Evolutionary conservation across 306 rosid genomes (phyloP).

Genomic region (Castanea mollissima): DNA sequence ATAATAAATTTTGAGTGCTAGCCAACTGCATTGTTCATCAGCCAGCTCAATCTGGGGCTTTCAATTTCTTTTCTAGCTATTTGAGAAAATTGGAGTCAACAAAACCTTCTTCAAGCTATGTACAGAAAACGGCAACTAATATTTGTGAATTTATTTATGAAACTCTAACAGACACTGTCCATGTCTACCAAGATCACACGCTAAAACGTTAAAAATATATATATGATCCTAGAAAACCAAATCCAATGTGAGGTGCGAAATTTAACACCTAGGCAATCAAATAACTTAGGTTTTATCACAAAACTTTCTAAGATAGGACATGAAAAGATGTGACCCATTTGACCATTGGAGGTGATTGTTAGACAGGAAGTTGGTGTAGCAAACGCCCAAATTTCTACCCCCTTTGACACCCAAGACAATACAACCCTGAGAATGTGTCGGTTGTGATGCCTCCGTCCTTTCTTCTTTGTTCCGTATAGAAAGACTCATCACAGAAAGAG

Average conservation of each 20-base stretch:
- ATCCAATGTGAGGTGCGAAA: background rate
- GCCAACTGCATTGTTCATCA: background rate
- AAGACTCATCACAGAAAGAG: background rate
- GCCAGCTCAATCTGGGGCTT: background rate
- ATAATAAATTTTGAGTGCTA: background rate
- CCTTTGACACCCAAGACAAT: conserved; percentile 21
- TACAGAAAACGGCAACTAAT: background rate
- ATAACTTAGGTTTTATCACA: background rate
- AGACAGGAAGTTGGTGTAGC: conserved; percentile 62
- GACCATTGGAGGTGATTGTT: conserved; percentile 38
- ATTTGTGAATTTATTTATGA: no score
- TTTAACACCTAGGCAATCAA: background rate
- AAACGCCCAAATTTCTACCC: conserved; percentile 38
- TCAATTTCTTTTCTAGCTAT: background rate
- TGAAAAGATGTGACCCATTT: conserved; percentile 34
- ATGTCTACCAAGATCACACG: no score
- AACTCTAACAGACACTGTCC: no score
- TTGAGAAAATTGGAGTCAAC: background rate
- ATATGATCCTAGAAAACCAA: no score
- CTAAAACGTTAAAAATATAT: no score
- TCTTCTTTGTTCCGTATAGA: conserved; percentile 29
- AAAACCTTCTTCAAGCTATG: background rate
- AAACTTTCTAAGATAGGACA: conserved; percentile 27
- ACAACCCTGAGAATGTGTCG: conserved; percentile 26
- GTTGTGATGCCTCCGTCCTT: conserved; percentile 35